These are phyloP conservation scores for Euphorbia peplus DNA, from an alignment of 345 rosid species.

Conservation along the genomic window DNA sequence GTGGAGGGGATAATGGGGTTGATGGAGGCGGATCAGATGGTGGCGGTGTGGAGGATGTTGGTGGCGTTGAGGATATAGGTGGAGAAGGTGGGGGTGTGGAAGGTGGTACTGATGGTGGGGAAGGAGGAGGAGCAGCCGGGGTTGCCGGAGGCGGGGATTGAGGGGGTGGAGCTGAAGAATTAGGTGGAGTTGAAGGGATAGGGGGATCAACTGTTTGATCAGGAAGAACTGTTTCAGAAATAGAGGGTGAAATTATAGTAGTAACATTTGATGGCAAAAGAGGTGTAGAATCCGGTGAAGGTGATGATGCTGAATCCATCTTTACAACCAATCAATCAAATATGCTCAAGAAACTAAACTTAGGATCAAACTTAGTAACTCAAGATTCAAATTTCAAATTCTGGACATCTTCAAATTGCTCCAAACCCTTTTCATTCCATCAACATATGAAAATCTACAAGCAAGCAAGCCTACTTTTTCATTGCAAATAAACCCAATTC, in stretches of 20 bases:
- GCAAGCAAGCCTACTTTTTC: constrained; percentile 5
- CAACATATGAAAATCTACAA: neutral
- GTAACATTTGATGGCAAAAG: constrained; percentile 16
- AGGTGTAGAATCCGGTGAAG: constrained; percentile 42
- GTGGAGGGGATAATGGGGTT: constrained; percentile 37
- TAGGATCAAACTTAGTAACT: constrained; percentile 15
- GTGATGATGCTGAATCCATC: constrained; percentile 51
- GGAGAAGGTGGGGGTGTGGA: constrained; percentile 12
- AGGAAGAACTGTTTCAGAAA: constrained; percentile 32
- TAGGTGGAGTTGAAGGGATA: constrained; percentile 33
- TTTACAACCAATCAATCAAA: constrained; percentile 10
- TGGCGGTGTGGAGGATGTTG: constrained; percentile 25
- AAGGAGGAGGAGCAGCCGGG: constrained; percentile 32
- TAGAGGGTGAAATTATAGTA: constrained; percentile 7
- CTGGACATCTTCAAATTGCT: neutral
- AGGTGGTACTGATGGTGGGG: constrained; percentile 18
- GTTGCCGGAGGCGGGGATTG: constrained; percentile 48
- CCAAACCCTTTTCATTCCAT: neutral
- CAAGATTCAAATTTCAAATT: neutral
- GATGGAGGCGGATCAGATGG: constrained; percentile 27
- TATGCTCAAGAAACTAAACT: constrained; percentile 15
- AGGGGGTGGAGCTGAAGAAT: constrained; percentile 34
- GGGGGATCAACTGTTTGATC: constrained; percentile 36
- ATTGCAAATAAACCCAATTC: constrained; percentile 5
- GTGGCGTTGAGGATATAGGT: constrained; percentile 27